Percentiles rank a stretch among this genome's conserved stretches.
phyloP scores from a whole-genome alignment of 352 stramenopile genomes.

The Pythium volutum region DNA sequence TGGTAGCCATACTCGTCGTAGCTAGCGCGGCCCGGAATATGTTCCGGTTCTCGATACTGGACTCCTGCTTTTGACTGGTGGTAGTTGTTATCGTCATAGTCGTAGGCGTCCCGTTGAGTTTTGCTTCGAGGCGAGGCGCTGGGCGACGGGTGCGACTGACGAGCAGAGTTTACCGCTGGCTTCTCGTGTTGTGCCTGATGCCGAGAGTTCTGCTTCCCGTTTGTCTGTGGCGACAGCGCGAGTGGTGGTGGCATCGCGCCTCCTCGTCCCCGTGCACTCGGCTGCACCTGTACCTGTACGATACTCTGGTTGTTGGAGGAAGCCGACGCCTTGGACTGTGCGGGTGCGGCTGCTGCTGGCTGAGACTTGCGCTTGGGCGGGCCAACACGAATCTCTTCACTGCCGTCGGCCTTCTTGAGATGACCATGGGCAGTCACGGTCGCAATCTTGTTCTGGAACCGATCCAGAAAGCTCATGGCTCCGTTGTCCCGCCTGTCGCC shows the following conservation, averaged over 20 bases:
- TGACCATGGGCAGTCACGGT: constrained; percentile 78
- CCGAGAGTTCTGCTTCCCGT: background rate
- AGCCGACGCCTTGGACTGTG: background rate
- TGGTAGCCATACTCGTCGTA: constrained; percentile 35
- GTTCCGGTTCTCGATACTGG: constrained; percentile 20
- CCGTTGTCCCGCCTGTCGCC: background rate
- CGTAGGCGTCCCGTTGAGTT: constrained; percentile 29
- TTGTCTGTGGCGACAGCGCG: constrained; percentile 1
- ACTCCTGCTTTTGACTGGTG: background rate
- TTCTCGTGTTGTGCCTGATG: constrained; percentile 14
- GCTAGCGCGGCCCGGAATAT: constrained; percentile 32
- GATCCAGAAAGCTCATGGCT: constrained; percentile 76
- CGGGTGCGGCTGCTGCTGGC: background rate
- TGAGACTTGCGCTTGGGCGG: constrained; percentile 49
- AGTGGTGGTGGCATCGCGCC: constrained; percentile 3
- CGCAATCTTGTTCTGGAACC: constrained; percentile 82
- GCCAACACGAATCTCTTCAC: constrained; percentile 76
- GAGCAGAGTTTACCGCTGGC: constrained; percentile 13
- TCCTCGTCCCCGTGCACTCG: constrained; percentile 14
- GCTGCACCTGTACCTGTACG: constrained; percentile 21
- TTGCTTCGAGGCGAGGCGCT: constrained; percentile 31
- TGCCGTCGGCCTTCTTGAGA: constrained; percentile 74
- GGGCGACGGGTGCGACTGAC: constrained; percentile 24
- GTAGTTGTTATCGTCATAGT: constrained; percentile 36
- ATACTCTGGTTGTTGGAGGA: constrained; percentile 13